These are phyloP conservation scores for Hyphopichia wangnamkhiaoensis DNA, from an alignment of 1,139 yeast genomes.

Conservation along the genomic window DNA sequence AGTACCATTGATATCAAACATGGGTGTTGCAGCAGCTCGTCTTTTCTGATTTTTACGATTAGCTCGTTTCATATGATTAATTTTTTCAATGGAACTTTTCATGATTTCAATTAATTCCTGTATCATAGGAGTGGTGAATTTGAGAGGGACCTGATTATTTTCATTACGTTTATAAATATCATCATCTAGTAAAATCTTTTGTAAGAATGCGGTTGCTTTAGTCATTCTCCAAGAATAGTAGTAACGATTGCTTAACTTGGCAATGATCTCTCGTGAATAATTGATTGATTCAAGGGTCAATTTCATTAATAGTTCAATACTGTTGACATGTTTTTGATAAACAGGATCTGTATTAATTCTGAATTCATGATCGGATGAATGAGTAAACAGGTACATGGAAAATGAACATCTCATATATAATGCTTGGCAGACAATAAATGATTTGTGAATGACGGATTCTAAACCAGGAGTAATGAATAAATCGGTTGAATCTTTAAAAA, in stretches of 20 bases:
- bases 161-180: conserved; percentile 18
- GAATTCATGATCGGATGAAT: conserved; percentile 5
- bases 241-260: conserved; percentile 28
- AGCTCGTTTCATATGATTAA: not conserved
- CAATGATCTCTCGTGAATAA: not conserved
- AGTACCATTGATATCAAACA: not conserved
- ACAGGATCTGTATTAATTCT: conserved; percentile 8
- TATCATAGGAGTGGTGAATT: conserved; percentile 1
- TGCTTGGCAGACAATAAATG: conserved; percentile 25
- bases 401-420: conserved; percentile 22
- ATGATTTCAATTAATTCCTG: not conserved
- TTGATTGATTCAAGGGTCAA: not conserved
- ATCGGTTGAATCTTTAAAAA: conserved; percentile 27
- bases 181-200: conserved; percentile 22
- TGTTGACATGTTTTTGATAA: not conserved
- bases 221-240: conserved; percentile 40
- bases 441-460: conserved; percentile 32
- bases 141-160: not conserved
- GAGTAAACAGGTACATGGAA: conserved; percentile 6
- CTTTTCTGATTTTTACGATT: too few relatives aligned
- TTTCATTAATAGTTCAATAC: not conserved
- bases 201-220: conserved; percentile 30
- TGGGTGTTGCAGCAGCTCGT: too few relatives aligned
- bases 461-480: conserved; percentile 38
- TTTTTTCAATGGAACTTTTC: not conserved